Conservation (phyloP, 2,329 filamentous ascomycete genomes). For the Pezicula radicicola region DNA sequence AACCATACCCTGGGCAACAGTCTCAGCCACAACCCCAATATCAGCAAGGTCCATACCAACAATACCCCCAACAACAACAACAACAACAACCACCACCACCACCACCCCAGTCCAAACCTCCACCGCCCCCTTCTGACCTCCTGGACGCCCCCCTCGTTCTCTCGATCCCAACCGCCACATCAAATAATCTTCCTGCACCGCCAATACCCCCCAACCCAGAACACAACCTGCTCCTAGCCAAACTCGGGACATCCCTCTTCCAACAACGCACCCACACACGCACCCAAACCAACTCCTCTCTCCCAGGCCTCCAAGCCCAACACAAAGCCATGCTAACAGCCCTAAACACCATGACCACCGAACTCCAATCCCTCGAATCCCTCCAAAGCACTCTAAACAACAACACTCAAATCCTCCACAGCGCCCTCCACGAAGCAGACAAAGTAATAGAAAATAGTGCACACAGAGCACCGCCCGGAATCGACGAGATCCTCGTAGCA, state of each 20-base stretch:
- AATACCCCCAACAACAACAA: slow-evolving; percentile 22
- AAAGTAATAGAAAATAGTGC: slow-evolving; percentile 71
- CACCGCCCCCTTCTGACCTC: slow-evolving; percentile 44
- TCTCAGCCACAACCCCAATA: slow-evolving; percentile 22
- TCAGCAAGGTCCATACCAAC: slow-evolving; percentile 16
- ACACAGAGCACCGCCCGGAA: slow-evolving; percentile 65
- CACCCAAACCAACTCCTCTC: slow-evolving; percentile 68
- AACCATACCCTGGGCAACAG: slow-evolving; percentile 13
- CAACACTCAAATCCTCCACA: slow-evolving; percentile 77
- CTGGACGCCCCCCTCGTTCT: slow-evolving; percentile 49
- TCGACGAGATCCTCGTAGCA: slow-evolving; percentile 91
- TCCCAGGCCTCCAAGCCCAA: slow-evolving; percentile 76
- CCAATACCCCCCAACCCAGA: slow-evolving; percentile 94
- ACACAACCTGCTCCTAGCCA: slow-evolving; percentile 80
- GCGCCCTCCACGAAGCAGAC: slow-evolving; percentile 76
- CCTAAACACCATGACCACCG: slow-evolving; percentile 66
- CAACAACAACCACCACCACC: slow-evolving; percentile 25
- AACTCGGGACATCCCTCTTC: slow-evolving; percentile 69
- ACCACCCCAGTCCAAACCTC: slow-evolving; percentile 32
- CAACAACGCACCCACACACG: slow-evolving; percentile 67
- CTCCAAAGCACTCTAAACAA: slow-evolving; percentile 68
- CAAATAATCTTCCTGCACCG: slow-evolving; percentile 59
- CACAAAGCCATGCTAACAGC: slow-evolving; percentile 72
- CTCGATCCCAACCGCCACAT: slow-evolving; percentile 40
- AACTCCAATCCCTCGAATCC: slow-evolving; percentile 68